Conservation (phyloP, 2,329 filamentous ascomycete genomes). For the Aspergillus floridensis region DNA sequence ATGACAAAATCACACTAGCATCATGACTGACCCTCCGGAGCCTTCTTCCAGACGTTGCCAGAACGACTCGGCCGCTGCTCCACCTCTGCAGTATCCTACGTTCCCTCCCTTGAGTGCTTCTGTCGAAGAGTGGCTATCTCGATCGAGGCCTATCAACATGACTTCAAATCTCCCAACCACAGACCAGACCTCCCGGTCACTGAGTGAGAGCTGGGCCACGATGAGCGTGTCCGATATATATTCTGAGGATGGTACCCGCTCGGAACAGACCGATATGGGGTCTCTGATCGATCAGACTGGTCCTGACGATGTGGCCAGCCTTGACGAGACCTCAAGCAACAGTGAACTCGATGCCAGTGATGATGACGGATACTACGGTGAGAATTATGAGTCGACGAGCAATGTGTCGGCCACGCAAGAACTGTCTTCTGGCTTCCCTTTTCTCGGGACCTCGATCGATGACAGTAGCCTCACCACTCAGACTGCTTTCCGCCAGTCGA, state of each 20-base stretch:
- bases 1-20: slow-evolving; percentile 22
- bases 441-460: slow-evolving; percentile 28
- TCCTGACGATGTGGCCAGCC: slow-evolving; percentile 46
- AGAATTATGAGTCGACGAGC: slow-evolving; percentile 28
- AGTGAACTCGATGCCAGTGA: slow-evolving; percentile 38
- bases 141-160: slow-evolving; percentile 42
- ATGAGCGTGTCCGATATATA: slow-evolving; percentile 44
- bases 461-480: slow-evolving; percentile 38
- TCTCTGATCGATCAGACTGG: slow-evolving; percentile 45
- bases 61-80: slow-evolving; percentile 26
- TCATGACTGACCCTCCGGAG: slow-evolving; percentile 41
- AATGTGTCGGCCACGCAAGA: slow-evolving; percentile 30
- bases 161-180: slow-evolving; percentile 30
- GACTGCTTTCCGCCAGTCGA: slow-evolving; percentile 31
- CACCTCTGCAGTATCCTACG: slow-evolving; percentile 41
- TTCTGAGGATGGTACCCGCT: slow-evolving; percentile 46
- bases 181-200: slow-evolving; percentile 29
- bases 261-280: slow-evolving; percentile 44
- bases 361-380: slow-evolving; percentile 27
- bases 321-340: slow-evolving; percentile 39
- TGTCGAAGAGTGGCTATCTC: slow-evolving; percentile 43
- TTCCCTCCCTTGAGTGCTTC: slow-evolving; percentile 39
- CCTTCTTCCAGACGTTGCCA: slow-evolving; percentile 28
- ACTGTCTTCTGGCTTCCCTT: slow-evolving; percentile 30
- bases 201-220: slow-evolving; percentile 49